Evolutionary conservation across 176 grass and related monocot species (phyloP), one percentile per base, ranked within the genome.

Genomic region (Aegilops umbellulata): DNA sequence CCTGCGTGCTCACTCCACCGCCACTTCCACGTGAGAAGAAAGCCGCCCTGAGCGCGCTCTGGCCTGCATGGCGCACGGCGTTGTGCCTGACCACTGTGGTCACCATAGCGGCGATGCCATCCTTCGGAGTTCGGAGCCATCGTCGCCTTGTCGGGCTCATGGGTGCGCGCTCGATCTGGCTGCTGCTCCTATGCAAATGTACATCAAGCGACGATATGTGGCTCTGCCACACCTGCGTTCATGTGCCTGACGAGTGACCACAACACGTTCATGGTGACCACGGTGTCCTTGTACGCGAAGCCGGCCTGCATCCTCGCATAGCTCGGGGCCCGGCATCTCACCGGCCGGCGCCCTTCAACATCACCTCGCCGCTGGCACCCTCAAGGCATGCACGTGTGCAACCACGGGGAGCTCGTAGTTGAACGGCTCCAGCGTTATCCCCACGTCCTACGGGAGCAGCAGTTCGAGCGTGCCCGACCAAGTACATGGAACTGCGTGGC

Each of bases 401-500:
- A 97, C 85, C 12, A 93, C 89, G 51, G 95, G 82, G 76, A 97
- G 95, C 85, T 97, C 91, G 77, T 91, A 95, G 79, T 79, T 83
- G 85, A 97, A 91, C 0, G 93, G 85, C 46, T 92, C 80, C 31
- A 97, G 83, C 4, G 82, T 85, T 76, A 95, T 58, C 66, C 92
- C 87, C 4, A 93, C 82, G 38, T 95, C 91, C 15, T 88, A 55
- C 1, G 34, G 51, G 60, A 86, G 83, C 2, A 95, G 72, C 1
- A 95, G 85, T 77, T 14, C 17, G 12, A 95, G 82, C n/a, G n/a
- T n/a, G n/a, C n/a, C n/a, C 60, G 3, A 82, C 66, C 19, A 74
- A 31, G 87, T 95, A 95, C 55, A 90, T 91, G 26, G 95, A 95
- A 98, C 15, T 69, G 42, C 5, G 78, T 13, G 4, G 77, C 93